Evolutionary conservation across 257 asterid species (phyloP), one percentile per base, ranked within the genome.

Genomic region (Rhazya stricta): DNA sequence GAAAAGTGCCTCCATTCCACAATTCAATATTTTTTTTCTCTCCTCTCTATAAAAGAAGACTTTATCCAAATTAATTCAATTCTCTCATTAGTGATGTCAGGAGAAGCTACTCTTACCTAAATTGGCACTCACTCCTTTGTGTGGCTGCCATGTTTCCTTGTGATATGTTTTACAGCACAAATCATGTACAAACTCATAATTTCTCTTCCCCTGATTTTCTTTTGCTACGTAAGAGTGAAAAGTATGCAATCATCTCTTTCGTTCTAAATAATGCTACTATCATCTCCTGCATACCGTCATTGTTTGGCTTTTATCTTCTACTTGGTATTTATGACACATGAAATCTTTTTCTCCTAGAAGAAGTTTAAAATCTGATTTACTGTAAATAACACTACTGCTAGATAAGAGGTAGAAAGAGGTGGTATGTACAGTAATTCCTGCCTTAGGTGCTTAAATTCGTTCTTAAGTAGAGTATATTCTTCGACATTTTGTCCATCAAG

Each of bases 131-230:
- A 19, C n/a, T 63, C 6, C 39, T 43, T 43, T 25, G 9, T 34
- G 46, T n/a, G n/a, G n/a, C n/a, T 19, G 32, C 25, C 27, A 16
- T 13, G 0, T 36, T 36, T 16, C 46, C 21, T 39, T 27, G 8
- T 2, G 45, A 18, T 21, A 34, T 34, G 23, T 13, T 34, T 18
- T 34, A n/a, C 43, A 34, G 45, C 53, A 48, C 8, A 5, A 1
- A 21, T 66, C 32, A 77, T 77, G 11, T 46, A 32, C n/a, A n/a
- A 29, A 36, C 70, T 70, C 45, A n/a, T 53, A 77, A n/a, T 6
- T 18, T 60, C 1, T 36, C 54, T 72, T 51, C 48, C n/a, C n/a
- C 15, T 23, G 63, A 56, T 29, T 60, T 27, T 60, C 4, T 36
- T 34, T 36, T 34, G 21, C 60, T 48, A 37, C 30, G 37, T 39